Evolutionary conservation across 768 basidiomycete genomes (phyloP), one percentile per base, ranked within the genome.

Genomic region (Tylopilus sp.): DNA sequence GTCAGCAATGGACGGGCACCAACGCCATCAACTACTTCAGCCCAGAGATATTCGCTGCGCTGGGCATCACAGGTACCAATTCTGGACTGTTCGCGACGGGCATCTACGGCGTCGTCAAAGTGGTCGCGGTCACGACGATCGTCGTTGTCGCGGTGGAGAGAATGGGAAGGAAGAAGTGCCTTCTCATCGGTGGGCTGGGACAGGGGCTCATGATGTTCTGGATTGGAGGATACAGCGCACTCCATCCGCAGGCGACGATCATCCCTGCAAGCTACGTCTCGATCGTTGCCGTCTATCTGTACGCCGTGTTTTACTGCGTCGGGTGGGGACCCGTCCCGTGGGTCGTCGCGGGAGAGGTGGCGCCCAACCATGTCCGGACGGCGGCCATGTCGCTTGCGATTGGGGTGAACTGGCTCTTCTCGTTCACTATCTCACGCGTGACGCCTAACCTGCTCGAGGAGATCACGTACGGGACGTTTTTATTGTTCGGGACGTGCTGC

Each of bases 1-100:
- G 73, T 60, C 65, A 67, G 36, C 71, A 80, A 61, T 78, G 77
- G 73, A 79, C 76, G 0, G 80, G 80, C 13, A 77, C 77, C 12
- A 80, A 81, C 54, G 72, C 78, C 3, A 77, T 81, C 58, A 79
- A 79, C 58, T 81, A 81, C 56, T 82, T 74, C 52, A 75, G 75
- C 54, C 80, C 80, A 0, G 59, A 72, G 36, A 77, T 81, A 53
- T 81, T 82, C 54, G 71, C 72, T 3, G 64, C 64, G 33, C 66
- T 81, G 15, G 80, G 80, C 2, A 73, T 80, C 21, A 69, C 66
- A 1, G 74, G 75, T 4, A 73, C 68, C 22, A 70, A 58, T 7
- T 64, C 76, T 4, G 72, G 69, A 17, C 66, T 82, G 7, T 72
- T 81, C 35, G 79, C 80, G 3, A 80, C 80, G 6, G 80, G 80